Percentiles rank a stretch among this genome's conserved stretches.
Conservation (phyloP, 1,139 yeast genomes). For the Hyphopichia fennica region DNA sequence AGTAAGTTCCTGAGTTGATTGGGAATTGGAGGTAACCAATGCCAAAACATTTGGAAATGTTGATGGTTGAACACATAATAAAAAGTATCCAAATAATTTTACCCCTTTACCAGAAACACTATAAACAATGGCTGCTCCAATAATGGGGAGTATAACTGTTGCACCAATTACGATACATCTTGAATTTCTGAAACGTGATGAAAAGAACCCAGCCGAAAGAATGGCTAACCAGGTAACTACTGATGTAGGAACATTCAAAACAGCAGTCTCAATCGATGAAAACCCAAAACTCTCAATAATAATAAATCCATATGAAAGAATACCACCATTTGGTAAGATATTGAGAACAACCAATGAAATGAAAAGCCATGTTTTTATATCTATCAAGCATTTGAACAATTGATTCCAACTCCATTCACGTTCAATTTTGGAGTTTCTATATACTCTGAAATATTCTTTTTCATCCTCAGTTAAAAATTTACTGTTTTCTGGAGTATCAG, state of each 20-base stretch:
- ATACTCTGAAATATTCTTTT: slow-evolving; percentile 4
- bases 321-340: slow-evolving; percentile 10
- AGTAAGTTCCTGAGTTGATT: slow-evolving; percentile 12
- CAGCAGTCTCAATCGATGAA: not conserved
- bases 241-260: slow-evolving; percentile 1
- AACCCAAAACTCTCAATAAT: slow-evolving; percentile 3
- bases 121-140: slow-evolving; percentile 1
- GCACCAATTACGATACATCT: slow-evolving; percentile 6
- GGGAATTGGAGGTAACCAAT: slow-evolving; percentile 7
- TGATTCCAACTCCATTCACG: slow-evolving; percentile 9
- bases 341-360: slow-evolving; percentile 9
- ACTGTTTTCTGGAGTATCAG: slow-evolving; percentile 31
- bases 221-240: not conserved
- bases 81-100: slow-evolving; percentile 9
- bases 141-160: slow-evolving; percentile 9
- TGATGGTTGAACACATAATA: slow-evolving; percentile 8
- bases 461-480: slow-evolving; percentile 25
- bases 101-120: slow-evolving; percentile 5
- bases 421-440: not conserved
- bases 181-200: slow-evolving; percentile 4
- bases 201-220: slow-evolving; percentile 1
- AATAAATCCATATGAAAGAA: slow-evolving; percentile 3
- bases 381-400: slow-evolving; percentile 15
- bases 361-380: slow-evolving; percentile 14
- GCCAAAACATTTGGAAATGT: slow-evolving; percentile 10